Conservation (phyloP, 805 yeast genomes). For the Zygotorulaspora danielsina region DNA sequence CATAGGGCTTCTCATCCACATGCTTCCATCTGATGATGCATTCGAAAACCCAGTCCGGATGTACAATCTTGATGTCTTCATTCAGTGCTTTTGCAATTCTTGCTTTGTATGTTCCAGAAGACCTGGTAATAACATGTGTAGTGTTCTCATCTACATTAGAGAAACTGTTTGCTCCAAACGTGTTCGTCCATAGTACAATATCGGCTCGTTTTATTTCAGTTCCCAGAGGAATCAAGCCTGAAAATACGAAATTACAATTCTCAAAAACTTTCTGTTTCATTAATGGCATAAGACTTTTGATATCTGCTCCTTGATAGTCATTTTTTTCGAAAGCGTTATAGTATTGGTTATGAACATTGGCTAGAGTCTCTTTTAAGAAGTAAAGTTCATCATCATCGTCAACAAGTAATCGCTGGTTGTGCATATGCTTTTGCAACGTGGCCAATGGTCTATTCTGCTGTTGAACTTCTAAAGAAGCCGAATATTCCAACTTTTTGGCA, state of each 20-base stretch:
- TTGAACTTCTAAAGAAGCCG: constrained; percentile 71
- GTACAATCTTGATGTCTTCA: constrained; percentile 68
- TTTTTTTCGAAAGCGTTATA: constrained; percentile 47
- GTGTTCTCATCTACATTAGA: constrained; percentile 65
- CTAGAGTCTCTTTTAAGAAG: constrained; percentile 57
- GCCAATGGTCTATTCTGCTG: constrained; percentile 82
- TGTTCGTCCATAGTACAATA: constrained; percentile 85
- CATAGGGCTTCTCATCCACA: constrained; percentile 57
- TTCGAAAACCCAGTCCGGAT: constrained; percentile 88
- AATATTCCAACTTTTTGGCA: constrained; percentile 59
- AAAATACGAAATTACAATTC: constrained; percentile 68
- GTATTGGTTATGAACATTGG: constrained; percentile 61
- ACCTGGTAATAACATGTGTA: constrained; percentile 84
- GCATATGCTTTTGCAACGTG: constrained; percentile 69
- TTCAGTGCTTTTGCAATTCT: constrained; percentile 66
- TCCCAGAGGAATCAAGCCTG: constrained; percentile 90
- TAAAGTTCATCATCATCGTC: constrained; percentile 80
- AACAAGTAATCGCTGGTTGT: constrained; percentile 46
- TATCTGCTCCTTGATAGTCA: constrained; percentile 59
- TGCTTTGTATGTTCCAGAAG: constrained; percentile 79
- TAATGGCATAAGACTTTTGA: constrained; percentile 65
- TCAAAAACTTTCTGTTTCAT: constrained; percentile 65
- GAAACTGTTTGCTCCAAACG: constrained; percentile 85
- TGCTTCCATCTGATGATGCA: constrained; percentile 77
- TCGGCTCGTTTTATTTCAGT: constrained; percentile 68